phyloP scores from a whole-genome alignment of 2,329 filamentous ascomycete species.

The Xylaria sp. region DNA sequence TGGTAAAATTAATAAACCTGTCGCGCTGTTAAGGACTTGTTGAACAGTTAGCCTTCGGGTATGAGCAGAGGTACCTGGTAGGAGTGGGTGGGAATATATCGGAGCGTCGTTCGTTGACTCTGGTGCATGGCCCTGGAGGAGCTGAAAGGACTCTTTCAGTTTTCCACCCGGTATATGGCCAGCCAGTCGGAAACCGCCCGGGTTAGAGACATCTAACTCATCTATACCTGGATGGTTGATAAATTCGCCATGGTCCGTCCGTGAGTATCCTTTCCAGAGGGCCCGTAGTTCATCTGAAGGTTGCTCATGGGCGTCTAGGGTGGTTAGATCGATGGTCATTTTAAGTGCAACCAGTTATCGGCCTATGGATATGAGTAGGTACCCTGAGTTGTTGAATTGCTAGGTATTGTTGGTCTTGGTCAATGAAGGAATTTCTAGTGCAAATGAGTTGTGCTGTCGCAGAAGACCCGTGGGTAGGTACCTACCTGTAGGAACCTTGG shows the following conservation, averaged over 20 bases:
- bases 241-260: slow-evolving; percentile 59
- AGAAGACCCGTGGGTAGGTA: not conserved
- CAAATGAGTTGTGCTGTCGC: not conserved
- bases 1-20: slow-evolving; percentile 81
- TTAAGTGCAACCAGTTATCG: not conserved
- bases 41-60: not conserved
- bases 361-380: not conserved
- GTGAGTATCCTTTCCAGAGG: slow-evolving; percentile 77
- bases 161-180: slow-evolving; percentile 50
- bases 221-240: slow-evolving; percentile 60
- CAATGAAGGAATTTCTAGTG: not conserved
- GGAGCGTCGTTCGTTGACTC: slow-evolving; percentile 47
- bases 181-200: slow-evolving; percentile 52
- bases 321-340: slow-evolving; percentile 52
- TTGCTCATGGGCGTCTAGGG: slow-evolving; percentile 77
- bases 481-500: not conserved
- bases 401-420: not conserved
- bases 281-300: slow-evolving; percentile 73
- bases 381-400: not conserved
- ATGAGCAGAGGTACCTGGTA: slow-evolving; percentile 65
- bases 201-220: slow-evolving; percentile 51
- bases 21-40: not conserved
- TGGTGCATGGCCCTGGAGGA: slow-evolving; percentile 45
- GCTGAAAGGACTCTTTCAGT: slow-evolving; percentile 51
- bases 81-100: slow-evolving; percentile 67